Percentiles rank a stretch among this genome's conserved stretches.
Conservation (phyloP, 2,329 filamentous ascomycete species). For the Aspergillus awamori region DNA sequence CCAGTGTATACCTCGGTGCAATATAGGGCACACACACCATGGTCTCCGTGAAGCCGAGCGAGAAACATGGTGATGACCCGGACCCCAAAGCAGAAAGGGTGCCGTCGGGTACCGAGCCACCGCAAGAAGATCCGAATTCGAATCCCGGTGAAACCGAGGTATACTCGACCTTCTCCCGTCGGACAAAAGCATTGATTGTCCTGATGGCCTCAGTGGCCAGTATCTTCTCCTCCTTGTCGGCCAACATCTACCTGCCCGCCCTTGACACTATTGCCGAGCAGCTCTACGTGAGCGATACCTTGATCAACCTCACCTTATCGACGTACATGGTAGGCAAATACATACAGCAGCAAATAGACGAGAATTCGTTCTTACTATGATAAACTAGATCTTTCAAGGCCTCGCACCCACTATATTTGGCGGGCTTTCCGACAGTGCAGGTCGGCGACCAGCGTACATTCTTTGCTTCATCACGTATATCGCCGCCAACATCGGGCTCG, state of each 20-base stretch:
- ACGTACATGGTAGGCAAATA: constrained; percentile 69
- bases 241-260: constrained; percentile 49
- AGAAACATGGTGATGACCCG: neutral
- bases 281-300: constrained; percentile 28
- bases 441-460: constrained; percentile 56
- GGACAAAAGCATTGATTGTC: constrained; percentile 1
- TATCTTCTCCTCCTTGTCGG: constrained; percentile 49
- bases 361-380: too few relatives aligned
- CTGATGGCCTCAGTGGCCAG: constrained; percentile 34
- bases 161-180: neutral
- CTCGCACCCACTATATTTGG: constrained; percentile 57
- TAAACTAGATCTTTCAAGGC: constrained; percentile 60
- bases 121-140: too few relatives aligned
- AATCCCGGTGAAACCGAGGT: neutral
- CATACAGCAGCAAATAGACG: too few relatives aligned
- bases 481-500: constrained; percentile 44
- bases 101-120: too few relatives aligned
- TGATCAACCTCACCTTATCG: constrained; percentile 59
- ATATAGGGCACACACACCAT: too few relatives aligned
- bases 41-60: neutral
- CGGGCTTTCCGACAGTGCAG: constrained; percentile 53
- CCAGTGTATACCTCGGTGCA: too few relatives aligned
- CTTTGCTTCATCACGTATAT: constrained; percentile 55
- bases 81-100: neutral
- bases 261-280: constrained; percentile 38